These are phyloP conservation scores for Backusella macrospora DNA, from an alignment of 192 early-diverging fungal genomes.

Conservation along the genomic window DNA sequence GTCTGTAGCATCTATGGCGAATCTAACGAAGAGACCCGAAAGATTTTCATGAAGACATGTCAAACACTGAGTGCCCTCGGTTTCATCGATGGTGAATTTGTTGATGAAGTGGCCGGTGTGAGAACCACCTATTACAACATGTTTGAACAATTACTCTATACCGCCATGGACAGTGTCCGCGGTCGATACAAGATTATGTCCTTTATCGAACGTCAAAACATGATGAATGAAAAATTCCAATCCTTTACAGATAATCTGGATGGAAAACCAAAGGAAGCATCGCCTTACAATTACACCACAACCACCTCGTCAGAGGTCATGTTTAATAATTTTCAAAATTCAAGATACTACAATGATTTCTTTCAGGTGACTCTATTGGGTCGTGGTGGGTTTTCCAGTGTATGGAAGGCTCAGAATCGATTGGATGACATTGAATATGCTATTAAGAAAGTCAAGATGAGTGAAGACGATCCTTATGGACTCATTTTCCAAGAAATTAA, in stretches of 20 bases:
- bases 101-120: slow-evolving; percentile 73
- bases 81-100: slow-evolving; percentile 65
- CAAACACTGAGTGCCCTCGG: slow-evolving; percentile 85
- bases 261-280: not conserved
- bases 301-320: not conserved
- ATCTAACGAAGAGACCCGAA: slow-evolving; percentile 77
- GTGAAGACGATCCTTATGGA: slow-evolving; percentile 41
- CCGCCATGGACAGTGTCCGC: slow-evolving; percentile 71
- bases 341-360: slow-evolving; percentile 87
- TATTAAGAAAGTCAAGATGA: slow-evolving; percentile 78
- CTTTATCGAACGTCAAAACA: slow-evolving; percentile 6
- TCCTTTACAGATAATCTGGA: not conserved
- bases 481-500: slow-evolving; percentile 91
- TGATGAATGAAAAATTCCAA: slow-evolving; percentile 10
- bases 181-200: slow-evolving; percentile 13
- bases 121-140: slow-evolving; percentile 81
- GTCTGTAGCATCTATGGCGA: slow-evolving; percentile 88
- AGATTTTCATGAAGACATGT: slow-evolving; percentile 85
- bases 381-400: slow-evolving; percentile 89
- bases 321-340: slow-evolving; percentile 41
- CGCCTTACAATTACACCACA: not conserved
- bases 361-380: slow-evolving; percentile 76
- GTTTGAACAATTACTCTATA: slow-evolving; percentile 78
- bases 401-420: slow-evolving; percentile 77
- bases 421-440: slow-evolving; percentile 91